Conservation (phyloP, 306 rosid species). For the Gynostemma pentaphyllum region DNA sequence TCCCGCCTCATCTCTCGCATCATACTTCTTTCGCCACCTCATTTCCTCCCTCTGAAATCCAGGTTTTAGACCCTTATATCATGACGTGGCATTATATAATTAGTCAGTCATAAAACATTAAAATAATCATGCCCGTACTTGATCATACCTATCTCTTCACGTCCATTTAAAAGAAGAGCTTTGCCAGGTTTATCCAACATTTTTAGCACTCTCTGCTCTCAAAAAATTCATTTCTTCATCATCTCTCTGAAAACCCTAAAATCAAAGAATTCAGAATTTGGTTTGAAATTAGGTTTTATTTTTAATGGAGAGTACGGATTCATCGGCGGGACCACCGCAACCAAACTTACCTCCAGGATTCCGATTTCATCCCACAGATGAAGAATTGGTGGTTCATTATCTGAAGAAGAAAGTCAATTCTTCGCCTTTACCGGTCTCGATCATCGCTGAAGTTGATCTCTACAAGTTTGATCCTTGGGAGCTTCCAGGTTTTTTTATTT, state of each 20-base stretch:
- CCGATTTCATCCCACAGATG: conserved; percentile 70
- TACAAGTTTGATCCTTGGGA: conserved; percentile 79
- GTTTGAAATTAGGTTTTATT: neutral
- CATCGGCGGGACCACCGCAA: conserved; percentile 47
- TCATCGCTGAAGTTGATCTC: conserved; percentile 65
- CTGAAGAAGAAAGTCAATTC: conserved; percentile 52
- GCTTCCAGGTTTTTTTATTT: conserved; percentile 71
- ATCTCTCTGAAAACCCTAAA: neutral
- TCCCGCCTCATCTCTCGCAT: too few relatives aligned
- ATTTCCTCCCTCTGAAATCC: neutral
- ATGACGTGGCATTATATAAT: neutral
- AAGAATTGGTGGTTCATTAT: conserved; percentile 63
- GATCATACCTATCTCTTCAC: neutral
- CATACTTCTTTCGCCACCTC: neutral
- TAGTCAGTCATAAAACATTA: rapidly evolving
- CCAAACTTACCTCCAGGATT: conserved; percentile 61
- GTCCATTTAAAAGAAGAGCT: neutral
- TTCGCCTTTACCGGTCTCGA: conserved; percentile 41
- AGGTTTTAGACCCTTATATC: neutral
- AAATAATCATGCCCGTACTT: rapidly evolving
- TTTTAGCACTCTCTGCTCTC: neutral
- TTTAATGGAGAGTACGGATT: conserved; percentile 79
- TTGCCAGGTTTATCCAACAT: conserved; percentile 1
- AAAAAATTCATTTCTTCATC: neutral
- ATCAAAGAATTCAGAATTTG: neutral